phyloP scores from a whole-genome alignment of 768 basidiomycete genomes.

The Lactarius sp. region DNA sequence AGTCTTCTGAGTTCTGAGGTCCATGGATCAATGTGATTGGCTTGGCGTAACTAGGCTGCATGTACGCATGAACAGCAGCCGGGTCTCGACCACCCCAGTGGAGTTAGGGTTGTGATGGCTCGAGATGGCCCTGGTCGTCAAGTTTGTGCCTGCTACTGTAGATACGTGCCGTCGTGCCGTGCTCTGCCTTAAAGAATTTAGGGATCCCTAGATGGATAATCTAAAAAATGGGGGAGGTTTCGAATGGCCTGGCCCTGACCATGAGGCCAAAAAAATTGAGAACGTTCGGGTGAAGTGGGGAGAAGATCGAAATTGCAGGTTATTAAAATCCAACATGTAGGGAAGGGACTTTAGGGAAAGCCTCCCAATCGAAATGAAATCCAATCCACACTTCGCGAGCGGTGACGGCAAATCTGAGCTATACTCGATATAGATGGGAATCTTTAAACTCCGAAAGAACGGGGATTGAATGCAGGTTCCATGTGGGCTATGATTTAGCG shows the following conservation, averaged over 20 bases:
- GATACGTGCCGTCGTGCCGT: neutral
- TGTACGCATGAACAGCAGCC: neutral
- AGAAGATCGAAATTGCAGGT: neutral
- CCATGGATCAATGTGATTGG: neutral
- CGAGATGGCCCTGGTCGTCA: slow-evolving; percentile 1
- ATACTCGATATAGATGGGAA: neutral
- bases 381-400: too few relatives aligned
- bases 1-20: neutral
- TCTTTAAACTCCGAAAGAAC: neutral
- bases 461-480: neutral
- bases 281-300: neutral
- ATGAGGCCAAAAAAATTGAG: neutral
- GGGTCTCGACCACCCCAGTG: slow-evolving; percentile 6
- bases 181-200: neutral
- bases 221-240: slow-evolving; percentile 4
- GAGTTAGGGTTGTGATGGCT: neutral
- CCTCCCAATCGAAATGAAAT: too few relatives aligned
- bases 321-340: neutral
- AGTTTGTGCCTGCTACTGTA: slow-evolving; percentile 3
- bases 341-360: neutral
- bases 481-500: neutral
- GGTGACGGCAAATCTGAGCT: neutral
- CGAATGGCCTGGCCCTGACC: neutral
- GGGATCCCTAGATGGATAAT: slow-evolving; percentile 2
- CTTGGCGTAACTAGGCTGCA: neutral